Evolutionary conservation across 2,329 filamentous ascomycete genomes (phyloP).

Genomic region (Pseudofabraea citricarpa): DNA sequence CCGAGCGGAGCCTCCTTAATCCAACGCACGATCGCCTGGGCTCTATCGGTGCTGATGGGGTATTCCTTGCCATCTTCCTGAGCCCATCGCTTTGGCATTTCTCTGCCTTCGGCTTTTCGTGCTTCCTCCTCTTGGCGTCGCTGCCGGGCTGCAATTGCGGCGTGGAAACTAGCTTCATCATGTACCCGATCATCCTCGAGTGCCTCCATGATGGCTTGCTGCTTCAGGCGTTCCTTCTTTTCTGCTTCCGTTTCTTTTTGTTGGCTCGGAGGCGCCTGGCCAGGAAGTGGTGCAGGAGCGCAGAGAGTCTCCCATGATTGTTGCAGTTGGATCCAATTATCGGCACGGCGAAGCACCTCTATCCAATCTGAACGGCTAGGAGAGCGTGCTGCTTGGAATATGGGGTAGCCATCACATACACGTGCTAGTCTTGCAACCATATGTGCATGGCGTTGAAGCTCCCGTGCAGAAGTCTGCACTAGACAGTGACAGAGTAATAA

Average conservation of each 20-base stretch:
- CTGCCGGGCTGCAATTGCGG: conserved; percentile 57
- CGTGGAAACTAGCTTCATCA: conserved; percentile 61
- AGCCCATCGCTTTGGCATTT: conserved; percentile 50
- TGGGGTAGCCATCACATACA: conserved; percentile 73
- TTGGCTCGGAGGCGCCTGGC: conserved; percentile 26
- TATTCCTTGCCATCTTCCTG: conserved; percentile 65
- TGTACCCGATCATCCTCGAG: conserved; percentile 63
- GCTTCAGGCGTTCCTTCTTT: conserved; percentile 53
- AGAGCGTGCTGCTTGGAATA: conserved; percentile 69
- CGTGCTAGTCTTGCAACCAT: conserved; percentile 74
- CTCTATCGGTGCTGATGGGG: conserved; percentile 64
- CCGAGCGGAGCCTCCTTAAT: conserved; percentile 51
- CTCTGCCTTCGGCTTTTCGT: conserved; percentile 20
- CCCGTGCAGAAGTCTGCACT: conserved; percentile 71
- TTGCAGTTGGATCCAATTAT: conserved; percentile 65
- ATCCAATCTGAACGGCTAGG: conserved; percentile 76
- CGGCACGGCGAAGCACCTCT: conserved; percentile 62
- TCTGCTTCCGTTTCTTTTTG: conserved; percentile 44
- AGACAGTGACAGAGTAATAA: conserved; percentile 76
- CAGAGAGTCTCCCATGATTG: conserved; percentile 70
- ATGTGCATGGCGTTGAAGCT: conserved; percentile 73
- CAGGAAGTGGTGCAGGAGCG: conserved; percentile 49
- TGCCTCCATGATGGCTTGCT: conserved; percentile 63
- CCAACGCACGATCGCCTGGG: conserved; percentile 66
- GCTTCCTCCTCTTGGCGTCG: conserved; percentile 49